phyloP scores from a whole-genome alignment of 2,329 filamentous ascomycete genomes.

The Colletotrichum agaves region DNA sequence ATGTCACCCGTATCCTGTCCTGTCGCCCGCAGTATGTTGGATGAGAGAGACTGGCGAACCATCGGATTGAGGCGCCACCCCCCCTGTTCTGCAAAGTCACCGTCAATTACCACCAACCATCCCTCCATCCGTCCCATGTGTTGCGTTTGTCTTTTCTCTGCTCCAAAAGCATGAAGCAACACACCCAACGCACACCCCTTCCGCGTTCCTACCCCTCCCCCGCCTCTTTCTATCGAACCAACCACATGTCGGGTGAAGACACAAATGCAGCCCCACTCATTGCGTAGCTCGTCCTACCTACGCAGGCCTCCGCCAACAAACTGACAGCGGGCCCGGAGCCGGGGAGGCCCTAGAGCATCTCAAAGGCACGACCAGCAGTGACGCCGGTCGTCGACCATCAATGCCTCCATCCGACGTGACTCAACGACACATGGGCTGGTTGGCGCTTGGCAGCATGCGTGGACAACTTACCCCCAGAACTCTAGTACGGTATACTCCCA shows the following conservation, averaged over 20 bases:
- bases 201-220: not conserved
- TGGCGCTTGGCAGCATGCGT: not conserved
- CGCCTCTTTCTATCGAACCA: not conserved
- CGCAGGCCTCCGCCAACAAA: not conserved
- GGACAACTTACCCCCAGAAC: not conserved
- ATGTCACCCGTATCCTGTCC: conserved; percentile 17
- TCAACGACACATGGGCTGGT: not conserved
- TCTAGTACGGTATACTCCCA: not conserved
- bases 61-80: conserved; percentile 16
- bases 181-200: not conserved
- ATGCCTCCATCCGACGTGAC: not conserved
- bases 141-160: not conserved
- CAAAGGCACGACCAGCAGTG: not conserved
- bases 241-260: not conserved
- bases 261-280: conserved; percentile 7
- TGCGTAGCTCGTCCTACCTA: conserved; percentile 19
- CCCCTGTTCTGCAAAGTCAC: conserved; percentile 1
- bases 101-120: not conserved
- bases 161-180: not conserved
- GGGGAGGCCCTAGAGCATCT: not conserved
- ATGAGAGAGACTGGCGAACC: conserved; percentile 3
- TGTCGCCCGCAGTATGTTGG: not conserved
- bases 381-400: conserved; percentile 10
- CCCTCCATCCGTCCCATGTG: conserved; percentile 13
- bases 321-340: not conserved